Evolutionary conservation across 192 early-diverging fungal genomes (phyloP), one percentile per base, ranked within the genome.

Genomic region (Haplosporangium gracile): DNA sequence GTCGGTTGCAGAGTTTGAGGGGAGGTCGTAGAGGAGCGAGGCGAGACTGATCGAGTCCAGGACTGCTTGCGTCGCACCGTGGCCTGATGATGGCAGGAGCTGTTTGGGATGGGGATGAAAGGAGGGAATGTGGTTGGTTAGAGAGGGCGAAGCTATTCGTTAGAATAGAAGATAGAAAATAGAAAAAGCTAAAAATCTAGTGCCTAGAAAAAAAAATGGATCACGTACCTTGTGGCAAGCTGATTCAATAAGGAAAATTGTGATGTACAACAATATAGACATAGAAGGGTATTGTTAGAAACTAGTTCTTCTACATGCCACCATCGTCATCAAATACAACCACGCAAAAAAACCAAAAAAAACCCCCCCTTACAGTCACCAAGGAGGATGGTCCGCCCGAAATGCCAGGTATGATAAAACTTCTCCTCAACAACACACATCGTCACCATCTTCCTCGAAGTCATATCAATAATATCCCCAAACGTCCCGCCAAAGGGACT

Each of bases 351-450:
- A 57, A 6, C 26, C 9, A 57, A 24, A 6, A 24, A 26, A 60
- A 60, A 26, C 11, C 29, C 82, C 71, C 11, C 29, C 82, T 75
- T 83, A 83, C 82, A 70, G 70, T 86, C 84, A 8, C 84, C 84
- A 29, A 86, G 0, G 2, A 86, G 75, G 5, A 86, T 53, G 0
- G 79, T 86, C 24, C 84, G 74, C 9, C 84, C 84, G 81, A 75
- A 86, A 51, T 86, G 79, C 84, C 84, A 86, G 1, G 72, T 77
- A 49, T 77, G 79, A 20, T 81, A 86, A 75, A 78, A 86, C 43
- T 86, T 86, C 39, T 86, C 84, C 32, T 86, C 84, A 1, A 78
- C 72, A 22, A 81, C 76, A 32, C 70, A 72, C 63, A 69, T 81
- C 3, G 84, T 42, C 8, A 81, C 74, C 79, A 78, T 86, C 20